Base-by-base conservation (phyloP, 2,329 filamentous ascomycete species). In the Domatiomyces catenatus region DNA sequence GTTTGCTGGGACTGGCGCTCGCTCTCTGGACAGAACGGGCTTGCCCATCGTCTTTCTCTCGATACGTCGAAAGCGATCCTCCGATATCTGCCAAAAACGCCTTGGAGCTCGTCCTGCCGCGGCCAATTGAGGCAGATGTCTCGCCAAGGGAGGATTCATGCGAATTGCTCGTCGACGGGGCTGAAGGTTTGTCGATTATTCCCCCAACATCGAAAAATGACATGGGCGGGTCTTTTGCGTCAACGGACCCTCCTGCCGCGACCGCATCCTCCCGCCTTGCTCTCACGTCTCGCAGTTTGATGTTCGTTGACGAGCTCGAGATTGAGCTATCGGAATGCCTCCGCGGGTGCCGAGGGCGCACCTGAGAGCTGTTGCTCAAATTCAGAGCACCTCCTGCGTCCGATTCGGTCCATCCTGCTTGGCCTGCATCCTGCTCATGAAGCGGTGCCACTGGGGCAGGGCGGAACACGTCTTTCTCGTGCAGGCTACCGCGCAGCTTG, bases 181-280 rank as follows among this genome's bases (percentile, higher is more conserved):
- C 63, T 62, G 47, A 61, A 22, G 55, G 36, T 46, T 55, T 28
- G 4, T 82, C 79, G 0, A 93, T 69, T 0, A 94, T 68, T 0
- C 85, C 86, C 19, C 87, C 87, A 1, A 88, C 82, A 58, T 94
- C 89, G 59, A 90, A 88, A 64, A 94, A 90, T 0, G 85, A 86
- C 3, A 92, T 78, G 46, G 75, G 73, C 5, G 49, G 56, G 44
- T 54, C 53, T 18, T 26, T 22, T 10, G 54, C 51, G 17, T 55
- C 52, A 10, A 44, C 46, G 1, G 42, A 24, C n/a, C 26, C 47
- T 1, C 22, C 28, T 2, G 46, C 47, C 18, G 44, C 50, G n/a
- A 42, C 47, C 10, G 56, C 45, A n/a, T 52, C 51, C 6, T 53
- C 46, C 10, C 52, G 15, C 24, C 48, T 48, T 10, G 47, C 22